Evolutionary conservation across 306 rosid species (phyloP).

Genomic region (Inga leiocalycina): DNA sequence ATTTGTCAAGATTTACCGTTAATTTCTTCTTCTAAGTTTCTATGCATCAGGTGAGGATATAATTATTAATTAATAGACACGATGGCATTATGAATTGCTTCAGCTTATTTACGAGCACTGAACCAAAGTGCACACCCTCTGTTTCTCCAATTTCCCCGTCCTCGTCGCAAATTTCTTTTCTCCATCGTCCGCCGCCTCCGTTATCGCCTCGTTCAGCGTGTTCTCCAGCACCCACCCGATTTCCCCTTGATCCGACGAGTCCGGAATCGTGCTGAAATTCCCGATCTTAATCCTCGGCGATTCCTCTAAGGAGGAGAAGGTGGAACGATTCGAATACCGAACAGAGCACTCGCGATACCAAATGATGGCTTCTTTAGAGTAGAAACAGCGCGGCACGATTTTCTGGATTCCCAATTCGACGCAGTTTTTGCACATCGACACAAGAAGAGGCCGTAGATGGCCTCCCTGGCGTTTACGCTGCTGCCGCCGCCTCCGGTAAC

Average conservation of each 20-base stretch:
- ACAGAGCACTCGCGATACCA: neutral
- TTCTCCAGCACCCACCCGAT: slow-evolving; percentile 18
- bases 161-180: no score
- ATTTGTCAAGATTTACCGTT: no score
- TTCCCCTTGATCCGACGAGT: neutral
- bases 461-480: no score
- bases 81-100: neutral
- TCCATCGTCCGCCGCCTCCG: no score
- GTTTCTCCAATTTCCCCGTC: neutral
- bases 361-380: neutral
- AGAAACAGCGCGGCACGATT: neutral
- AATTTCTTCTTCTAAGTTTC: no score
- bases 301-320: slow-evolving; percentile 28
- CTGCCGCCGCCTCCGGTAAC: no score
- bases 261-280: neutral
- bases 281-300: neutral
- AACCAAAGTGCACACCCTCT: neutral
- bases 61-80: neutral
- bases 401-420: neutral
- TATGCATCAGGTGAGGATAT: no score
- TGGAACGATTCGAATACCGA: slow-evolving; percentile 3
- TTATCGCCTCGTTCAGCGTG: slow-evolving; percentile 2
- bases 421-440: neutral
- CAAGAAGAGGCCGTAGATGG: neutral
- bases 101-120: slow-evolving; percentile 12